A percentile compares a stretch with the other conserved stretches of the same genome.
Conservation (phyloP, 441 rosid species). For the Euphorbia celastroides region DNA sequence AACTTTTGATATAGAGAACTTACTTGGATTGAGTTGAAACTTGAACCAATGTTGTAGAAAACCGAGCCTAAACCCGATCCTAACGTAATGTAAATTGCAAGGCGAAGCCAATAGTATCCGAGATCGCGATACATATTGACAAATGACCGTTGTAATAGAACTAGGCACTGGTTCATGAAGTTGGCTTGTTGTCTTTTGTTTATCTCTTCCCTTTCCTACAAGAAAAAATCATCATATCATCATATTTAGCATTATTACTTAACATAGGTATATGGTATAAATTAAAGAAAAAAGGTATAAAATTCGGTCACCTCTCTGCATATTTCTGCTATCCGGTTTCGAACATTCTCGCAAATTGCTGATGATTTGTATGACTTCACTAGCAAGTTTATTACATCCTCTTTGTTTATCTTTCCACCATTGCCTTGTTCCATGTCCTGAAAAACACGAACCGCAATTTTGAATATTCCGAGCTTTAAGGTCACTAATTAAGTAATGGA, state of each 20-base stretch:
- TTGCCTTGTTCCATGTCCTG: constrained; percentile 40
- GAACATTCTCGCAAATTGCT: constrained; percentile 19
- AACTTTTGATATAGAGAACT: background rate
- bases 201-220: constrained; percentile 18
- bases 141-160: constrained; percentile 43
- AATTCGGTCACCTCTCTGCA: constrained; percentile 24
- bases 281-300: background rate
- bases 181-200: constrained; percentile 31
- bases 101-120: constrained; percentile 60
- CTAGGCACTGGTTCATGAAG: constrained; percentile 39
- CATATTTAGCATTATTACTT: too few species aligned
- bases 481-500: background rate
- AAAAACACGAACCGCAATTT: background rate
- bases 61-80: constrained; percentile 37
- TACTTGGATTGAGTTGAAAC: constrained; percentile 40
- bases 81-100: constrained; percentile 37
- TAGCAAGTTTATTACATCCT: constrained; percentile 32
- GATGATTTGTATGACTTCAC: constrained; percentile 37
- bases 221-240: background rate
- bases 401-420: constrained; percentile 16
- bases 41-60: constrained; percentile 31
- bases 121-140: constrained; percentile 58
- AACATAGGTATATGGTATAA: background rate
- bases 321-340: constrained; percentile 17
- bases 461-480: background rate